Conservation (phyloP, 805 yeast genomes). For the Ogataea henricii region DNA sequence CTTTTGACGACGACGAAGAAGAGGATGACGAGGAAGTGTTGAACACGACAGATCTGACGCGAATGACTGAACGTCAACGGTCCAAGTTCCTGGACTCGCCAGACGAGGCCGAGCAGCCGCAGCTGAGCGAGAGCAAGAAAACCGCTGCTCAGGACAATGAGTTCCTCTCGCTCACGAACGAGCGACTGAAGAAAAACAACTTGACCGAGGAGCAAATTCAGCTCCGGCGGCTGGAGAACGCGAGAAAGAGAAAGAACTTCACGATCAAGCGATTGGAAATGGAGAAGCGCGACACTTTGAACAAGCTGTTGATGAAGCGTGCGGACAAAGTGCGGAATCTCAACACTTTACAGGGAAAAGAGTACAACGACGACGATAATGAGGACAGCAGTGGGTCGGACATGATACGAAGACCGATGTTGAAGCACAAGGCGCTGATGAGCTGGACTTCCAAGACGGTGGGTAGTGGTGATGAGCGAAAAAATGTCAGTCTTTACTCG, state of each 20-base stretch:
- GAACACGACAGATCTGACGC: conserved; percentile 43
- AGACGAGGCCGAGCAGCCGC: conserved; percentile 24
- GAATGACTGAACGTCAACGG: conserved; percentile 60
- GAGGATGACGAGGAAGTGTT: conserved; percentile 47
- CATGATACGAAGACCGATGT: conserved; percentile 41
- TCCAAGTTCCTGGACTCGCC: conserved; percentile 42
- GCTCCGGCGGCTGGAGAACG: conserved; percentile 79
- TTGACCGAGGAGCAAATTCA: conserved; percentile 85
- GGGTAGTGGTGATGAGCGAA: conserved; percentile 17
- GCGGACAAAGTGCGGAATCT: conserved; percentile 66
- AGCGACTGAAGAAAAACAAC: conserved; percentile 49
- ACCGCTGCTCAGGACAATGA: conserved; percentile 26
- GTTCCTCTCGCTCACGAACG: conserved; percentile 40
- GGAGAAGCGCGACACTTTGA: conserved; percentile 89
- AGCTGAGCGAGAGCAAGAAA: conserved; percentile 8
- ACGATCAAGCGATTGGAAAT: conserved; percentile 83
- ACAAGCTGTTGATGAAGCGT: conserved; percentile 79
- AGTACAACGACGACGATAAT: conserved; percentile 31
- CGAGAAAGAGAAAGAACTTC: conserved; percentile 84
- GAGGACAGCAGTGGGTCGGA: conserved; percentile 13
- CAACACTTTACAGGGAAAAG: conserved; percentile 29
- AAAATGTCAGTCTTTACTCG: conserved; percentile 24
- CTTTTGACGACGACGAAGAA: conserved; percentile 19
- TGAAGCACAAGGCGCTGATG: conserved; percentile 47
- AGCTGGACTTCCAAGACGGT: conserved; percentile 40